A percentile compares a stretch with the other conserved stretches of the same genome.
Evolutionary conservation across 78 protist genomes (phyloP).

Genomic region (Fonticula alba): DNA sequence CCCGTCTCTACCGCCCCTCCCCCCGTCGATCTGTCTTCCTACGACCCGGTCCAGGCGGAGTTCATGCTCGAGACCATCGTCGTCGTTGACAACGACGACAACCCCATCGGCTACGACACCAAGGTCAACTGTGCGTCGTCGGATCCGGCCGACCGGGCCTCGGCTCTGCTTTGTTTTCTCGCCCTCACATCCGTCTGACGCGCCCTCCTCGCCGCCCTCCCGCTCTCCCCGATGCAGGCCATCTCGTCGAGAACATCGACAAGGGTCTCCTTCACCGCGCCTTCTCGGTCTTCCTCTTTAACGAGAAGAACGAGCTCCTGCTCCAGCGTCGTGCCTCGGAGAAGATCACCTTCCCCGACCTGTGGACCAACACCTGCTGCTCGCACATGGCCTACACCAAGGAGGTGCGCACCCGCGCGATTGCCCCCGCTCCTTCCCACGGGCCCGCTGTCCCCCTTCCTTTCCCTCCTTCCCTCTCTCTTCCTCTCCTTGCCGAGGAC

Average conservation of each 20-base stretch:
- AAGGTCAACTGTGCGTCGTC: conserved; percentile 39
- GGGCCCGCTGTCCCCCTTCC: no score
- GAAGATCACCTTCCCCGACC: conserved; percentile 62
- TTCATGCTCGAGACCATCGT: conserved; percentile 41
- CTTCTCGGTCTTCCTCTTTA: conserved; percentile 55
- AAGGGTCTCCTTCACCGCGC: conserved; percentile 60
- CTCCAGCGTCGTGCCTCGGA: conserved; percentile 53
- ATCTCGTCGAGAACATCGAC: conserved; percentile 25
- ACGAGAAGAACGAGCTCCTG: conserved; percentile 27
- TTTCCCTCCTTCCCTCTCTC: no score
- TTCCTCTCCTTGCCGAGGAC: no score
- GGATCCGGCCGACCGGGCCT: no score
- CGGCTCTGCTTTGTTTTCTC: not conserved
- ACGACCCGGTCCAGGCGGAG: conserved; percentile 20
- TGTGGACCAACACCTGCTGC: conserved; percentile 77
- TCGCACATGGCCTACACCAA: conserved; percentile 49
- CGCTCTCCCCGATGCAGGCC: conserved; percentile 3
- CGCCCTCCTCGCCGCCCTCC: not conserved
- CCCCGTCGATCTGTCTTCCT: not conserved
- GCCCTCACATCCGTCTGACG: not conserved
- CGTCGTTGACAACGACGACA: conserved; percentile 47
- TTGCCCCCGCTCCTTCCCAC: no score
- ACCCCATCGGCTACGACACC: conserved; percentile 28
- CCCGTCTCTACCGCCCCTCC: no score
- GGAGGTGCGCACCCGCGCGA: no score